phyloP scores from a whole-genome alignment of 345 rosid genomes.

The Bruguiera parviflora region DNA sequence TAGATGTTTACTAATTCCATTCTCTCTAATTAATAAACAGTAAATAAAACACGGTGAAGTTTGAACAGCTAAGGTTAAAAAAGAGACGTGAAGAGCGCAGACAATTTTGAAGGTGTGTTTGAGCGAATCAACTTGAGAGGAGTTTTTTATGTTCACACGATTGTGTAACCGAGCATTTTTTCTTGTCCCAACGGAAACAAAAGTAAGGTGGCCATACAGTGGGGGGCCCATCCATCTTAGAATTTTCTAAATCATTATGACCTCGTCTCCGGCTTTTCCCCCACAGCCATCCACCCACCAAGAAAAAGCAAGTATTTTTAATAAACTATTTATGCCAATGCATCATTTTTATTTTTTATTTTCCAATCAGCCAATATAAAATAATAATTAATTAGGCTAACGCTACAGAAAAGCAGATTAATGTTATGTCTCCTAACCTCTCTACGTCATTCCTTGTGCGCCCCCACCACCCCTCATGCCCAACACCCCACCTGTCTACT shows the following conservation, averaged over 20 bases:
- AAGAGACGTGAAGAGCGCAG: too few relatives aligned
- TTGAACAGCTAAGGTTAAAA: too few relatives aligned
- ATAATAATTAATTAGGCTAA: too few relatives aligned
- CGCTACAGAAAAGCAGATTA: background rate
- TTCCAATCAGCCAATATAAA: too few relatives aligned
- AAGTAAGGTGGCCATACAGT: background rate
- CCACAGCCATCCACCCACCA: constrained; percentile 15
- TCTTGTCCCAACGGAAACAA: background rate
- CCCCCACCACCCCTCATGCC: constrained; percentile 23
- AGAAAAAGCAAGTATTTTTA: background rate
- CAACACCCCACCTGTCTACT: constrained; percentile 3
- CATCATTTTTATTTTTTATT: too few relatives aligned
- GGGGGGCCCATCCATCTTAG: too few relatives aligned
- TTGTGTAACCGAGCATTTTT: background rate
- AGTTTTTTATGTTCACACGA: background rate
- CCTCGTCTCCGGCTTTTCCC: constrained; percentile 8
- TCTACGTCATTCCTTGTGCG: constrained; percentile 15
- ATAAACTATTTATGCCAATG: too few relatives aligned
- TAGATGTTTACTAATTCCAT: too few relatives aligned
- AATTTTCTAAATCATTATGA: constrained; percentile 3
- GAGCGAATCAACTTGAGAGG: background rate
- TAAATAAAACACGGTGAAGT: too few relatives aligned
- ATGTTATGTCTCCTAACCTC: constrained; percentile 10
- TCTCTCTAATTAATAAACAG: too few relatives aligned
- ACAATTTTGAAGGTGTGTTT: background rate